A percentile compares a stretch with the other conserved stretches of the same genome.
These are phyloP conservation scores for Cyberlindnera japonica DNA, from an alignment of 805 yeast species.

Conservation along the genomic window DNA sequence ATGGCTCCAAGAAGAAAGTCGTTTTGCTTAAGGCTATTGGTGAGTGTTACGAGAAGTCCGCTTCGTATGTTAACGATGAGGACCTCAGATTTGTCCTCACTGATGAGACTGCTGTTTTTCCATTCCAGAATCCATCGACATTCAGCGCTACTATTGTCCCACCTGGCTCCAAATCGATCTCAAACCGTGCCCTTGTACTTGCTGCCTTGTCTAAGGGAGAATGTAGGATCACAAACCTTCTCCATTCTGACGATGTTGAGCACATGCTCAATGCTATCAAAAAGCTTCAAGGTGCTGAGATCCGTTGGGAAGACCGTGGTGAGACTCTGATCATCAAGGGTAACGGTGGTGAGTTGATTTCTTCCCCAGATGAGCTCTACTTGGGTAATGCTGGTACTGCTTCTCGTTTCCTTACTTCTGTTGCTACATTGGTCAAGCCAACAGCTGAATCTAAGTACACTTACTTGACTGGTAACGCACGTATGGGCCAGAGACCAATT, in stretches of 20 bases:
- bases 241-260: slow-evolving; percentile 95
- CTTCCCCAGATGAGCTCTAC: slow-evolving; percentile 67
- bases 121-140: slow-evolving; percentile 37
- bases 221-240: slow-evolving; percentile 75
- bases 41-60: slow-evolving; percentile 81
- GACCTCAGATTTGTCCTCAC: slow-evolving; percentile 80
- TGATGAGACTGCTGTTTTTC: slow-evolving; percentile 69
- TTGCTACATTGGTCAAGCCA: slow-evolving; percentile 76
- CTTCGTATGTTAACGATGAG: slow-evolving; percentile 77
- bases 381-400: slow-evolving; percentile 99
- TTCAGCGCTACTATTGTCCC: slow-evolving; percentile 55
- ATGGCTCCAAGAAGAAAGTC: slow-evolving; percentile 84
- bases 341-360: slow-evolving; percentile 73
- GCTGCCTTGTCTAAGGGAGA: slow-evolving; percentile 90
- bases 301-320: slow-evolving; percentile 83
- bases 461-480: slow-evolving; percentile 83
- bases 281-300: slow-evolving; percentile 74
- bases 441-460: slow-evolving; percentile 42
- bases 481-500: slow-evolving; percentile 97
- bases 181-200: slow-evolving; percentile 87
- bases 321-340: slow-evolving; percentile 82
- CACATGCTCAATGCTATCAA: slow-evolving; percentile 89
- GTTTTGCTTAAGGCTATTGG: slow-evolving; percentile 85
- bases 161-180: slow-evolving; percentile 96
- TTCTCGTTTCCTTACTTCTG: slow-evolving; percentile 87